These are phyloP conservation scores for Erythrophleum ivorense DNA, from an alignment of 331 rosid genomes.

Conservation along the genomic window DNA sequence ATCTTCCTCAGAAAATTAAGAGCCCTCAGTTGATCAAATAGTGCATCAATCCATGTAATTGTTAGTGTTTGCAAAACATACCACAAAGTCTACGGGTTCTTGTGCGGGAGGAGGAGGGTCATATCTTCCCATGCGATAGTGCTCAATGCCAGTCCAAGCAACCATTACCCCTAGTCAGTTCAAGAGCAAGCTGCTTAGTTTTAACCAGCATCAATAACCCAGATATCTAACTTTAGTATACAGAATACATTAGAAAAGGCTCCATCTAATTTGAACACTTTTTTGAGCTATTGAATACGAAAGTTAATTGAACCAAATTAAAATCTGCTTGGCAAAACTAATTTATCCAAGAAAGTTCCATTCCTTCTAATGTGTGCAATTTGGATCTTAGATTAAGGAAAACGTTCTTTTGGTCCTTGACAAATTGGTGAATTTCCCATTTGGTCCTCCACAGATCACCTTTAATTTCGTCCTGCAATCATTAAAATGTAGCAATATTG, in stretches of 20 bases:
- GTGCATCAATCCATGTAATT: slow-evolving; percentile 17
- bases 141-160: slow-evolving; percentile 99
- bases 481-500: neutral
- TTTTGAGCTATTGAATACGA: neutral
- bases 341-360: neutral
- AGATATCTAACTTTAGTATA: neutral
- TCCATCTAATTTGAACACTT: neutral
- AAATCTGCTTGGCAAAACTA: neutral
- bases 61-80: slow-evolving; percentile 46
- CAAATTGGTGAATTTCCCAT: neutral
- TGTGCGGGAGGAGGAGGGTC: slow-evolving; percentile 92
- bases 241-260: neutral
- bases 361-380: neutral
- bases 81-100: slow-evolving; percentile 86
- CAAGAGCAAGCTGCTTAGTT: slow-evolving; percentile 12
- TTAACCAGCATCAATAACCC: slow-evolving; percentile 17
- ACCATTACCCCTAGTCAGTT: slow-evolving; percentile 84
- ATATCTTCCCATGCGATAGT: slow-evolving; percentile 82
- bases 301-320: neutral
- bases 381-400: neutral
- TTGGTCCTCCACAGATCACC: neutral
- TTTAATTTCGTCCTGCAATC: neutral
- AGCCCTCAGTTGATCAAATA: slow-evolving; percentile 14
- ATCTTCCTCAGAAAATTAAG: neutral
- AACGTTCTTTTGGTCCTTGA: neutral